Percentiles rank a stretch among this genome's conserved stretches.
Conservation (phyloP, 2,329 filamentous ascomycete species). For the Fusarium mundagurra region DNA sequence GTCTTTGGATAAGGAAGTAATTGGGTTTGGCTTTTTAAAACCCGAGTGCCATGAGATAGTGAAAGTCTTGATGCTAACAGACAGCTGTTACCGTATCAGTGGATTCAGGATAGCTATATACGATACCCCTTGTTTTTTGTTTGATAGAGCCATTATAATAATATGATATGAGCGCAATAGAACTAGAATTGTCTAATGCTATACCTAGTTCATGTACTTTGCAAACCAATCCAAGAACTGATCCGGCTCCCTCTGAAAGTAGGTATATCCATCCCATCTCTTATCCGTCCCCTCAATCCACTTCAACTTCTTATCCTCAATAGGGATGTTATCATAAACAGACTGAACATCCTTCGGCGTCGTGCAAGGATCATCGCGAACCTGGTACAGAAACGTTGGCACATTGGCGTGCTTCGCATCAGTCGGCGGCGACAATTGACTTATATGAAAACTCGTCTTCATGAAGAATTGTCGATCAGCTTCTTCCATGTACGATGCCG, state of each 20-base stretch:
- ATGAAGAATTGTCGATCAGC: constrained; percentile 20
- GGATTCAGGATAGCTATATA: not conserved
- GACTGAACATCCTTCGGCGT: constrained; percentile 23
- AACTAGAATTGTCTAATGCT: rapidly evolving
- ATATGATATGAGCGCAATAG: rapidly evolving
- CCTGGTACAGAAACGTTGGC: constrained; percentile 29
- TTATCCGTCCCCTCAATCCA: constrained; percentile 24
- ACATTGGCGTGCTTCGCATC: constrained; percentile 24
- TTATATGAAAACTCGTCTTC: constrained; percentile 27
- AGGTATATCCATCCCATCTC: constrained; percentile 24
- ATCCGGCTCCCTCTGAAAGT: constrained; percentile 23
- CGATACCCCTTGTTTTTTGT: constrained; percentile 16
- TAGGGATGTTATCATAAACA: constrained; percentile 25
- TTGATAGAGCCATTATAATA: not conserved
- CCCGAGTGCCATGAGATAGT: not conserved
- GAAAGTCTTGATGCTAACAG: not conserved
- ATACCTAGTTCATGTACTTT: constrained; percentile 10
- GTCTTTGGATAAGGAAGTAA: rapidly evolving
- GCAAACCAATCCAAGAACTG: constrained; percentile 32
- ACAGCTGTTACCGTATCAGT: not conserved
- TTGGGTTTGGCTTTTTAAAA: not conserved
- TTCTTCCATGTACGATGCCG: constrained; percentile 21
- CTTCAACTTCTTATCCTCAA: constrained; percentile 17
- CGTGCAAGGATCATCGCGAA: constrained; percentile 13
- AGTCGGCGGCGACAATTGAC: not conserved